These are phyloP conservation scores for Polyplosphaeria fusca DNA, from an alignment of 495 filamentous ascomycete genomes.

Conservation along the genomic window DNA sequence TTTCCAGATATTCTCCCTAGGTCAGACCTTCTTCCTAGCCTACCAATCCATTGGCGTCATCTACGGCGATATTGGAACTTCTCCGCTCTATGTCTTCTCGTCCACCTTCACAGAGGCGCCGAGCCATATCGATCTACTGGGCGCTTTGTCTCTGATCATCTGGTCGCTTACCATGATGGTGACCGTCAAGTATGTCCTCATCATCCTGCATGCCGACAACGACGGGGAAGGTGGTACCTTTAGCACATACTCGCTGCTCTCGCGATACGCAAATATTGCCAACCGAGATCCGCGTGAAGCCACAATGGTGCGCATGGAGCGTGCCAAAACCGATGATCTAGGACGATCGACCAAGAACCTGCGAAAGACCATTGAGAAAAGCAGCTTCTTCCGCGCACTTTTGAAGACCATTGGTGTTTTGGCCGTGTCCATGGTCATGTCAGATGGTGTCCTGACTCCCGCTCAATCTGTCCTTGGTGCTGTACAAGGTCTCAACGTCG, in stretches of 20 bases:
- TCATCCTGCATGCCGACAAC: constrained; percentile 68
- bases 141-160: constrained; percentile 68
- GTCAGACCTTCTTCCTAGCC: constrained; percentile 47
- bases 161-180: constrained; percentile 74
- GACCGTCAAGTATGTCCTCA: constrained; percentile 67
- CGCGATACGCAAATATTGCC: constrained; percentile 56
- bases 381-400: constrained; percentile 47
- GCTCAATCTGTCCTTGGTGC: constrained; percentile 71
- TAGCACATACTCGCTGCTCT: constrained; percentile 66
- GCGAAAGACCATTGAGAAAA: constrained; percentile 58
- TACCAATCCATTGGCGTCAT: constrained; percentile 72
- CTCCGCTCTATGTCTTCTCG: constrained; percentile 69
- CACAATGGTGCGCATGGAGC: constrained; percentile 51
- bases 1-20: constrained; percentile 26
- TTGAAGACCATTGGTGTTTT: constrained; percentile 68
- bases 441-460: constrained; percentile 67
- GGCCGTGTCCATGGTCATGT: constrained; percentile 67
- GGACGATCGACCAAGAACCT: constrained; percentile 50
- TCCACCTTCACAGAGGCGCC: constrained; percentile 63
- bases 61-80: constrained; percentile 75
- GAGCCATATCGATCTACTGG: constrained; percentile 59
- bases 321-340: constrained; percentile 56
- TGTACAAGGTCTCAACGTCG: constrained; percentile 62
- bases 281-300: constrained; percentile 35
- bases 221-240: constrained; percentile 79